Percentiles rank a stretch among this genome's conserved stretches.
Conservation (phyloP, 495 filamentous ascomycete species). For the Xylaria nigripes region DNA sequence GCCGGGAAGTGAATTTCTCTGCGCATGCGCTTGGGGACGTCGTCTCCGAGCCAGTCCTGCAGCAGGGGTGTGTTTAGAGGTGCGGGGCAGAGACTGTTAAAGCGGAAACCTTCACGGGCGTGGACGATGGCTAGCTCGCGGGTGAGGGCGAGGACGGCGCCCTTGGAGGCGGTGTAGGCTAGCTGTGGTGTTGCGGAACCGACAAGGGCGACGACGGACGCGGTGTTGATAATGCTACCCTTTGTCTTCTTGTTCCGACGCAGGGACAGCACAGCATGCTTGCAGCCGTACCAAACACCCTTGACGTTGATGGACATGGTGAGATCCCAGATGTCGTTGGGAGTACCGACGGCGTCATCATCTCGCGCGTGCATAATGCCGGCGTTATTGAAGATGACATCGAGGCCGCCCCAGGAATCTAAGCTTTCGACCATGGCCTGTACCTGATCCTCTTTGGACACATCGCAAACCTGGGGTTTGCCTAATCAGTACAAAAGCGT, state of each 20-base stretch:
- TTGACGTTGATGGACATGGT: slow-evolving; percentile 96
- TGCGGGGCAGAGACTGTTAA: slow-evolving; percentile 88
- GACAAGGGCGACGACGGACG: slow-evolving; percentile 84
- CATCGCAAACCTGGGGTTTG: slow-evolving; percentile 42
- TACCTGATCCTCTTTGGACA: slow-evolving; percentile 65
- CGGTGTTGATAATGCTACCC: slow-evolving; percentile 89
- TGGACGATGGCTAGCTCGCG: slow-evolving; percentile 77
- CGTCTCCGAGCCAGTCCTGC: slow-evolving; percentile 92
- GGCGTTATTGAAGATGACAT: slow-evolving; percentile 98
- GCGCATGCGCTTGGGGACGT: slow-evolving; percentile 69
- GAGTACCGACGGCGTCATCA: slow-evolving; percentile 73
- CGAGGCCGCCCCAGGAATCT: slow-evolving; percentile 83
- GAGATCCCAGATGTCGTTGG: slow-evolving; percentile 89
- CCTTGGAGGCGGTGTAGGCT: slow-evolving; percentile 92
- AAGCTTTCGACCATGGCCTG: slow-evolving; percentile 59
- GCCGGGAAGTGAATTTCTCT: slow-evolving; percentile 92
- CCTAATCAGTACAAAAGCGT: not conserved
- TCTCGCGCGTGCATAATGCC: slow-evolving; percentile 95
- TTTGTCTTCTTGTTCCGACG: slow-evolving; percentile 70
- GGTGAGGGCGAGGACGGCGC: slow-evolving; percentile 82
- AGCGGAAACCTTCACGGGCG: slow-evolving; percentile 74
- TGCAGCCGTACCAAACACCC: slow-evolving; percentile 94
- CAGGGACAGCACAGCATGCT: slow-evolving; percentile 80
- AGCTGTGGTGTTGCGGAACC: slow-evolving; percentile 91
- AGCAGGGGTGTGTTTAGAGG: slow-evolving; percentile 83